Evolutionary conservation across 2,329 filamentous ascomycete genomes (phyloP).

Genomic region (Colletotrichum sp.): DNA sequence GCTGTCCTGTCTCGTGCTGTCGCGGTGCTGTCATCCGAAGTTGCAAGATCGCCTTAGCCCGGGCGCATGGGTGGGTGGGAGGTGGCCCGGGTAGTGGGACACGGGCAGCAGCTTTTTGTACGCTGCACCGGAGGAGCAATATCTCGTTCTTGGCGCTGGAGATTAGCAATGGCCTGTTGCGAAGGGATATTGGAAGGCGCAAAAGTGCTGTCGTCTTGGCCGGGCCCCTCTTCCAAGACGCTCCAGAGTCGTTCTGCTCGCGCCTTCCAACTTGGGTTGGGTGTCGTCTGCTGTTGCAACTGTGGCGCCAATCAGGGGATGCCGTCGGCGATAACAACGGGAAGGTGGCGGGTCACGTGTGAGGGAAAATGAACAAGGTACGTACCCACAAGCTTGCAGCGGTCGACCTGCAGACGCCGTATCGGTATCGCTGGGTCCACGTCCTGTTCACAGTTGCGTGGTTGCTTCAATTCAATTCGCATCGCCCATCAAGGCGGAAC

Average conservation of each 20-base stretch:
- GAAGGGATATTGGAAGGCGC: neutral
- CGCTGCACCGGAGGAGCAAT: neutral
- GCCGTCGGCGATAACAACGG: neutral
- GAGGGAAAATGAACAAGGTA: neutral
- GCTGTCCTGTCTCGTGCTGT: constrained; percentile 7
- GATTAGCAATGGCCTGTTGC: neutral
- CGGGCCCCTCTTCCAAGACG: constrained; percentile 10
- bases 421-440: neutral
- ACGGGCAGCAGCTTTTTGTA: neutral
- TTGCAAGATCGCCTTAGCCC: constrained; percentile 5
- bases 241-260: neutral
- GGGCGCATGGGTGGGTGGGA: neutral
- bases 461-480: neutral
- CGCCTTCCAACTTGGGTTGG: constrained; percentile 21
- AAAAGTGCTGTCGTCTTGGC: neutral
- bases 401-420: neutral
- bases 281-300: constrained; percentile 4
- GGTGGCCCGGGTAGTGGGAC: neutral
- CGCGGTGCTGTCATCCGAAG: constrained; percentile 13
- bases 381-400: neutral
- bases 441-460: neutral
- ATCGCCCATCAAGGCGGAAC: neutral
- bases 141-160: neutral
- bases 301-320: constrained; percentile 12
- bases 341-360: constrained; percentile 2